phyloP scores from a whole-genome alignment of 345 rosid species.

The Eucalyptus shirleyi region DNA sequence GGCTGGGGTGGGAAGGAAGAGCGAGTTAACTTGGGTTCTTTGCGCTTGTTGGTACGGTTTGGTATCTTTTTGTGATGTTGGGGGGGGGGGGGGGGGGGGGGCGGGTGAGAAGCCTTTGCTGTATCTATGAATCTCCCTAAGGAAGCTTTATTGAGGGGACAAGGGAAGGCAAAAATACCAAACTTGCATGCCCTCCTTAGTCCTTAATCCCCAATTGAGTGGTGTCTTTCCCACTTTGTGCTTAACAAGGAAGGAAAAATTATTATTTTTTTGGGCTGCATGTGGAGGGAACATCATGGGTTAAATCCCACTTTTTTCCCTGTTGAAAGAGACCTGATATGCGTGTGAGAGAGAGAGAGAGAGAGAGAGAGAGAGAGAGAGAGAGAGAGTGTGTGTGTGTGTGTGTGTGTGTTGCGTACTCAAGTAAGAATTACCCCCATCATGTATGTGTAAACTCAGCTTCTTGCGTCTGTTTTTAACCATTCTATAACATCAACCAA shows the following conservation, averaged over 20 bases:
- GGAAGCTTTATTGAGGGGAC: not conserved
- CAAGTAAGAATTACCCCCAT: not conserved
- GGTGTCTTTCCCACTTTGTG: not conserved
- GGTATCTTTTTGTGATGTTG: conserved; percentile 36
- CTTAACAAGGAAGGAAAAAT: not conserved
- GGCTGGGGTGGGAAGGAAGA: not conserved
- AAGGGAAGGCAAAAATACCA: conserved; percentile 15
- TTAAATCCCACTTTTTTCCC: not conserved
- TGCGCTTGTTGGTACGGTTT: conserved; percentile 42
- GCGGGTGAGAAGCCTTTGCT: not conserved
- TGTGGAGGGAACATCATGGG: not conserved
- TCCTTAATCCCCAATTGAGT: not conserved
- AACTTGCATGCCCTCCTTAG: conserved; percentile 8
- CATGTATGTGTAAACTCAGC: not conserved
- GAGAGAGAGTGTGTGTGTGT: no score
- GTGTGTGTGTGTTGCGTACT: not conserved
- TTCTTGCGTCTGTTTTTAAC: not conserved
- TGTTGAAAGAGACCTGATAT: not conserved
- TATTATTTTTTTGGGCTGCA: not conserved
- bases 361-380: not conserved
- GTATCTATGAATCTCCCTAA: not conserved
- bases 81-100: no score
- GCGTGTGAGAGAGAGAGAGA: not conserved
- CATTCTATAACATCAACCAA: not conserved
- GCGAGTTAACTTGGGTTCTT: conserved; percentile 4